Conservation (phyloP, 176 grass and related monocot genomes). For the Aechmea fasciata region DNA sequence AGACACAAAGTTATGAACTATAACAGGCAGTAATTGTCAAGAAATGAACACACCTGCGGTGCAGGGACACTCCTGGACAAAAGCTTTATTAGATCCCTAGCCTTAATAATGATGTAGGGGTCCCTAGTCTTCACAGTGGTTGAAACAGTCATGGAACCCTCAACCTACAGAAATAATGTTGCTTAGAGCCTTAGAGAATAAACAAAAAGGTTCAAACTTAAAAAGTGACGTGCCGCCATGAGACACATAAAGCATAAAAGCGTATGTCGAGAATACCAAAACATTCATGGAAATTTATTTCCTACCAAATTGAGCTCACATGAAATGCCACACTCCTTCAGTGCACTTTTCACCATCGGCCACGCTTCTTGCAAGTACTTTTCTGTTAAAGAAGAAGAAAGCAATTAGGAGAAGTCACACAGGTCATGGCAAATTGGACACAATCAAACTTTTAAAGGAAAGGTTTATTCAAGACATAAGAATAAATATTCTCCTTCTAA, state of each 20-base stretch:
- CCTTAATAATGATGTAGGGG: constrained; percentile 84
- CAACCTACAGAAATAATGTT: constrained; percentile 40
- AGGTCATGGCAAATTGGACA: background rate
- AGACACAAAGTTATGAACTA: background rate
- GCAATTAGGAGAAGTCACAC: background rate
- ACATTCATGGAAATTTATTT: background rate
- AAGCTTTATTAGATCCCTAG: constrained; percentile 78
- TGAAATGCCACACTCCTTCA: constrained; percentile 63
- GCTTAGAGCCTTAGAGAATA: background rate
- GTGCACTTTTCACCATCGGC: constrained; percentile 68
- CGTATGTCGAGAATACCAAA: background rate
- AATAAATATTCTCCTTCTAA: too few relatives aligned
- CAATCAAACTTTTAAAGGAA: background rate
- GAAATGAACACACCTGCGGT: constrained; percentile 42
- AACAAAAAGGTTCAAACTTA: background rate
- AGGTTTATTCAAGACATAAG: too few relatives aligned
- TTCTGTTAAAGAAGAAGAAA: constrained; percentile 29
- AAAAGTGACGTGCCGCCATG: background rate
- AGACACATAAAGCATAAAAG: background rate
- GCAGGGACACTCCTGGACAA: constrained; percentile 86
- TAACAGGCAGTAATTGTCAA: background rate
- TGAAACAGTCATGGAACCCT: constrained; percentile 93
- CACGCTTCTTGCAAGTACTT: constrained; percentile 92
- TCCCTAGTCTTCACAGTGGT: constrained; percentile 88
- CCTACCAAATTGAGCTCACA: constrained; percentile 93